phyloP scores from a whole-genome alignment of 2,329 filamentous ascomycete genomes.

The Dichotomopilus funicola region DNA sequence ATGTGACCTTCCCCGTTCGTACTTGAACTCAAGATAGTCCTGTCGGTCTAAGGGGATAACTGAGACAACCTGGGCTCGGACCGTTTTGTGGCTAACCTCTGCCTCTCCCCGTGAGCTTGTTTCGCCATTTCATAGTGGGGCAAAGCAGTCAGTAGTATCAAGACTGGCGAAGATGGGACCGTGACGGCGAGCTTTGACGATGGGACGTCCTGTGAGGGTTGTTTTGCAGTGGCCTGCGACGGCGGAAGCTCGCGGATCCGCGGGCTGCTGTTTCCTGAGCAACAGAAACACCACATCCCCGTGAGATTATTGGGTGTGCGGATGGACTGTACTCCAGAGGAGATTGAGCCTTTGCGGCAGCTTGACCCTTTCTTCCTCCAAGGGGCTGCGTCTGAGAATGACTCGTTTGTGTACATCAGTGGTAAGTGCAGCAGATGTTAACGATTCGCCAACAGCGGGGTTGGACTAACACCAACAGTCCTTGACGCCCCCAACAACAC shows the following conservation, averaged over 20 bases:
- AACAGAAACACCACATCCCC: slow-evolving; percentile 37
- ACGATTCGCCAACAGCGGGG: background rate
- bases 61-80: no score
- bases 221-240: slow-evolving; percentile 45
- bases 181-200: slow-evolving; percentile 43
- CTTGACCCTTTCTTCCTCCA: slow-evolving; percentile 52
- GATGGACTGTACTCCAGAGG: slow-evolving; percentile 33
- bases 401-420: slow-evolving; percentile 48
- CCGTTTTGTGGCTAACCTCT: no score
- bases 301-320: slow-evolving; percentile 44
- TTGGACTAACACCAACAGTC: slow-evolving; percentile 28
- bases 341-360: slow-evolving; percentile 36
- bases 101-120: background rate
- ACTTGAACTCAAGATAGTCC: background rate
- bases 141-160: slow-evolving; percentile 31
- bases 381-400: slow-evolving; percentile 44
- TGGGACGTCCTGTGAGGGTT: slow-evolving; percentile 35
- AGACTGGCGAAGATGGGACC: slow-evolving; percentile 25
- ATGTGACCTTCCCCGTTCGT: background rate
- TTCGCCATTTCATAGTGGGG: slow-evolving; percentile 31
- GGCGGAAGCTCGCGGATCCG: slow-evolving; percentile 42
- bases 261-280: slow-evolving; percentile 30
- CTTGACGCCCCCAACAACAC: slow-evolving; percentile 44
- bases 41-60: no score
- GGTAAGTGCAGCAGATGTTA: slow-evolving; percentile 28